Conservation (phyloP, 768 basidiomycete species). For the Antrodiella citrinella region DNA sequence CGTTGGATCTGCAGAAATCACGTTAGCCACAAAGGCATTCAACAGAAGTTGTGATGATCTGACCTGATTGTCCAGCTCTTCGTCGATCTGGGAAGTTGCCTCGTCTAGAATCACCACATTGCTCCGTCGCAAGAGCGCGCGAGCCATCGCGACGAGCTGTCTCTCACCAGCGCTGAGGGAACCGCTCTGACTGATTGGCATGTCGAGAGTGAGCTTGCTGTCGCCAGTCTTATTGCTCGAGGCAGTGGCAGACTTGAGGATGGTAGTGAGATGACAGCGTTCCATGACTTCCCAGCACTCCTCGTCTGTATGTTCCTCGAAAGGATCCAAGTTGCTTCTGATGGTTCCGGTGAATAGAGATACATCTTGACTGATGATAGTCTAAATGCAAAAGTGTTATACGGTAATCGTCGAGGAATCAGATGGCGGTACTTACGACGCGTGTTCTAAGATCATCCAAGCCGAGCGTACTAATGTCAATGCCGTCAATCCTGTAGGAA, state of each 20-base stretch:
- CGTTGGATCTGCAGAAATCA: conserved; percentile 47
- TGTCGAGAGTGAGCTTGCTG: conserved; percentile 37
- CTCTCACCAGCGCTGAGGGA: conserved; percentile 72
- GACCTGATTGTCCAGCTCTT: conserved; percentile 60
- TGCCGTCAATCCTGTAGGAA: conserved; percentile 49
- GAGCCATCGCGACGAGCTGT: conserved; percentile 62
- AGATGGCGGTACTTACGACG: conserved; percentile 32
- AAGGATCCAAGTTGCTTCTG: conserved; percentile 65
- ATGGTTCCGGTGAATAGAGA: conserved; percentile 69
- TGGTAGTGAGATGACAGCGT: conserved; percentile 49
- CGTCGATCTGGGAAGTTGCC: conserved; percentile 72
- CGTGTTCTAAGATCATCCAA: conserved; percentile 60
- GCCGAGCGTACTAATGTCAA: conserved; percentile 61
- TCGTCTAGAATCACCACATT: conserved; percentile 71
- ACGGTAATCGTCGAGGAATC: not conserved
- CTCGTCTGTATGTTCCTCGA: conserved; percentile 44
- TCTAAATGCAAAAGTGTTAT: conserved; percentile 28
- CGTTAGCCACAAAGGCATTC: not conserved
- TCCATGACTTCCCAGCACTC: conserved; percentile 62
- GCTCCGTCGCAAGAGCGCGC: conserved; percentile 58
- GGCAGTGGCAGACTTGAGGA: conserved; percentile 24
- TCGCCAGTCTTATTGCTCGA: not conserved
- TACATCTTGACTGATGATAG: conserved; percentile 70
- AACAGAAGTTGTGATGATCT: conserved; percentile 5
- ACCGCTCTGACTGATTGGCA: conserved; percentile 52